Conservation (phyloP, 805 yeast genomes). For the Yarrowia sp. region DNA sequence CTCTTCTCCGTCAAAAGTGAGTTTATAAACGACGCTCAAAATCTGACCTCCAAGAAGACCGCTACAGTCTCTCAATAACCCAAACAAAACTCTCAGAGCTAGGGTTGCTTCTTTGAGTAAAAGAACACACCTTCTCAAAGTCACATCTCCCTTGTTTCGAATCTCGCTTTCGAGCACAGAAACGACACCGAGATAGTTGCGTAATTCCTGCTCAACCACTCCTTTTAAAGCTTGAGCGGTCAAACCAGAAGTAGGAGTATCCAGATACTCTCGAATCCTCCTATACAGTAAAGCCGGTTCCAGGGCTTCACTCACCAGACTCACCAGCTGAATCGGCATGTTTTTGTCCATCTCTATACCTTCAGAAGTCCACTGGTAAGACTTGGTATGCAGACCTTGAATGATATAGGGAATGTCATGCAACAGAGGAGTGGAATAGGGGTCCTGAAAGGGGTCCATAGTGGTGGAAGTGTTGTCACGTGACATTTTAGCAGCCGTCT, state of each 20-base stretch:
- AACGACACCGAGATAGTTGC: conserved; percentile 54
- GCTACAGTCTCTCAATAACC: conserved; percentile 52
- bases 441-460: conserved; percentile 12
- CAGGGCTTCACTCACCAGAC: conserved; percentile 46
- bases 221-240: conserved; percentile 67
- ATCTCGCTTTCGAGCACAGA: conserved; percentile 56
- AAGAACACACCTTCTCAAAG: conserved; percentile 51
- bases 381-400: conserved; percentile 47
- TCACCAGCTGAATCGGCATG: conserved; percentile 40
- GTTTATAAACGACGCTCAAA: conserved; percentile 59
- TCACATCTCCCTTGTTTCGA: conserved; percentile 40
- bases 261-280: conserved; percentile 52
- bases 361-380: conserved; percentile 42
- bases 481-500: neutral
- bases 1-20: conserved; percentile 69
- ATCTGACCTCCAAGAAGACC: conserved; percentile 59
- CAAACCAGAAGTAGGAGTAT: conserved; percentile 51
- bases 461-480: conserved; percentile 7
- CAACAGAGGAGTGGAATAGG: conserved; percentile 30
- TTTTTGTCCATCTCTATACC: conserved; percentile 18
- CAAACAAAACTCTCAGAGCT: conserved; percentile 64
- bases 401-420: conserved; percentile 48
- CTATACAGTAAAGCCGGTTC: conserved; percentile 78
- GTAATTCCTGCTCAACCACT: conserved; percentile 55
- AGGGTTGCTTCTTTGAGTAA: conserved; percentile 59